Evolutionary conservation across 2,329 filamentous ascomycete genomes (phyloP).

Genomic region (Remersonia thermophila): DNA sequence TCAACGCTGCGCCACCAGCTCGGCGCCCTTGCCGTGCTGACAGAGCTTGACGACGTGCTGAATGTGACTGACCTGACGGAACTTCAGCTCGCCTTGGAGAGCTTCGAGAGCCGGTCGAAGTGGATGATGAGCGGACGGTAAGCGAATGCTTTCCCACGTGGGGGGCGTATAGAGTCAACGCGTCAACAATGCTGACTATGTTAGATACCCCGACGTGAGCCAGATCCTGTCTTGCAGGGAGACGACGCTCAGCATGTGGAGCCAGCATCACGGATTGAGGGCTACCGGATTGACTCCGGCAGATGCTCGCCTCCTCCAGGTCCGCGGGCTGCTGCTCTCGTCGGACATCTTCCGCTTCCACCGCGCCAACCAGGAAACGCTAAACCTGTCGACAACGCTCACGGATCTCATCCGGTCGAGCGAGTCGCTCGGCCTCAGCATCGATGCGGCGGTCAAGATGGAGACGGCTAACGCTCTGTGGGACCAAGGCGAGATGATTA

Average conservation of each 20-base stretch:
- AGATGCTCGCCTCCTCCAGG: conserved; percentile 58
- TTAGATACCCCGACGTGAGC: conserved; percentile 63
- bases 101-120: conserved; percentile 50
- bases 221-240: conserved; percentile 73
- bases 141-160: background rate
- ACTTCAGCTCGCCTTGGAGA: conserved; percentile 47
- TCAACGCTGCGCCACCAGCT: conserved; percentile 42
- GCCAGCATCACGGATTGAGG: conserved; percentile 54
- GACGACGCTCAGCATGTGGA: conserved; percentile 69
- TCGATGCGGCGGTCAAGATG: conserved; percentile 65
- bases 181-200: conserved; percentile 16
- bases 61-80: conserved; percentile 46
- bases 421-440: conserved; percentile 55
- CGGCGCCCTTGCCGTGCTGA: conserved; percentile 56
- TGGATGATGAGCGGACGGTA: conserved; percentile 81
- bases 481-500: conserved; percentile 82
- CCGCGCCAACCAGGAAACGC: conserved; percentile 69
- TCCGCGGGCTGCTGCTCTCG: conserved; percentile 63
- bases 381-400: conserved; percentile 77
- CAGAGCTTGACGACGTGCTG: conserved; percentile 71
- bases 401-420: conserved; percentile 63
- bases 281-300: conserved; percentile 43
- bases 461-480: conserved; percentile 85
- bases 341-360: conserved; percentile 69
- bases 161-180: background rate